phyloP scores from a whole-genome alignment of 805 yeast genomes.

The Myxozyma udenii region DNA sequence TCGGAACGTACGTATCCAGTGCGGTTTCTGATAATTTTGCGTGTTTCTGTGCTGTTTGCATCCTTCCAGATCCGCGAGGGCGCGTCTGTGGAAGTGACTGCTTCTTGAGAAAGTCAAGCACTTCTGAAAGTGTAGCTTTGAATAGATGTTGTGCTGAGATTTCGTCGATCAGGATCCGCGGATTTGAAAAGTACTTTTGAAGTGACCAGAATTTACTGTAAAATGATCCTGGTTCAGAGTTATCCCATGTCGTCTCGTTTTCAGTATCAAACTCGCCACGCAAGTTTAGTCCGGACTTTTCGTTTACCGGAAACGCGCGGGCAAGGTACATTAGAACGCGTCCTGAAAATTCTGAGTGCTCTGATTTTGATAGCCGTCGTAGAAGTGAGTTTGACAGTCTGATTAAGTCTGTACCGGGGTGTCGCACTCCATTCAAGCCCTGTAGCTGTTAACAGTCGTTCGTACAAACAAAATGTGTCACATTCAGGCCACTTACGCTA shows the following conservation, averaged over 20 bases:
- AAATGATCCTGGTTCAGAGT: constrained; percentile 1
- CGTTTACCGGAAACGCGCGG: constrained; percentile 39
- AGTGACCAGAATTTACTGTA: constrained; percentile 37
- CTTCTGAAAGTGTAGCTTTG: constrained; percentile 19
- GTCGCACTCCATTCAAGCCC: constrained; percentile 33
- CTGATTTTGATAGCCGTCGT: constrained; percentile 37
- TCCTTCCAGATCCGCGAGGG: too few relatives aligned
- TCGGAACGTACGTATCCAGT: constrained; percentile 33
- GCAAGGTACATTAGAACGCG: constrained; percentile 38
- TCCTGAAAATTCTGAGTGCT: constrained; percentile 39
- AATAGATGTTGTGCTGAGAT: constrained; percentile 21
- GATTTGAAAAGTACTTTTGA: constrained; percentile 35
- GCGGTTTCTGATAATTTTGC: too few relatives aligned
- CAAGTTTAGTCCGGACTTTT: constrained; percentile 40
- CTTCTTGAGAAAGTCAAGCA: constrained; percentile 28
- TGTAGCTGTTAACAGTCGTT: too few relatives aligned
- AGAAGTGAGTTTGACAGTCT: constrained; percentile 39
- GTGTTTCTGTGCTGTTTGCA: background rate
- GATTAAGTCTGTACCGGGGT: constrained; percentile 40
- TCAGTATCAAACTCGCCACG: constrained; percentile 39
- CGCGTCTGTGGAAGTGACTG: too few relatives aligned
- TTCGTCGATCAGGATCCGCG: constrained; percentile 18
- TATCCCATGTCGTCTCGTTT: constrained; percentile 32
- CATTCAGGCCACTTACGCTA: constrained; percentile 1
- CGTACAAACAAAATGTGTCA: background rate